Percentiles rank a stretch among this genome's conserved stretches.
These are phyloP conservation scores for Calonectria pteridis DNA, from an alignment of 2,329 filamentous ascomycete species.

Conservation along the genomic window DNA sequence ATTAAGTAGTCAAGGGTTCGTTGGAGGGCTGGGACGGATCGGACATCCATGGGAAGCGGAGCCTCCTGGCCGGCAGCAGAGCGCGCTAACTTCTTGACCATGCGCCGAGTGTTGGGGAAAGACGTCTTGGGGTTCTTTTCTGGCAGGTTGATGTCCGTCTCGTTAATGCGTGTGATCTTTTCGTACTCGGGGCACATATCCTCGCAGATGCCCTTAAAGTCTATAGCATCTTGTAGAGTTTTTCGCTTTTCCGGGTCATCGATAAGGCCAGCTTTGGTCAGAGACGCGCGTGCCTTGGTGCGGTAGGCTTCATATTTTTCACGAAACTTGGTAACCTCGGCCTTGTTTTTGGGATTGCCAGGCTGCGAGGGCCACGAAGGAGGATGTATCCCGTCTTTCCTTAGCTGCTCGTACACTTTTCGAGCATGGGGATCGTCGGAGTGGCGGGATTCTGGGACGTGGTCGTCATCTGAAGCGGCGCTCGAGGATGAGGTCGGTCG, in stretches of 20 bases:
- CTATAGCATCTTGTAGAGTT: conserved; percentile 72
- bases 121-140: conserved; percentile 63
- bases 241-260: conserved; percentile 75
- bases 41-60: conserved; percentile 76
- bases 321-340: conserved; percentile 66
- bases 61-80: conserved; percentile 77
- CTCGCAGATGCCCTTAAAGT: conserved; percentile 76
- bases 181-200: conserved; percentile 79
- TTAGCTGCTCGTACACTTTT: conserved; percentile 65
- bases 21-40: conserved; percentile 69
- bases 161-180: conserved; percentile 71
- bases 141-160: conserved; percentile 67
- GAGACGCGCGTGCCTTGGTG: conserved; percentile 65
- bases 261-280: conserved; percentile 71
- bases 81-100: conserved; percentile 76
- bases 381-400: conserved; percentile 66
- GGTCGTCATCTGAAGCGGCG: conserved; percentile 36
- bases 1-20: conserved; percentile 74
- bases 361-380: conserved; percentile 69
- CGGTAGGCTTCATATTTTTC: conserved; percentile 70
- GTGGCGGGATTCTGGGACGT: conserved; percentile 35
- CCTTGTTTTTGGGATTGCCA: conserved; percentile 64
- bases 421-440: conserved; percentile 58
- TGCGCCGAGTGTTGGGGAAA: conserved; percentile 63
- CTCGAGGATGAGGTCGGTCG: conserved; percentile 44